Evolutionary conservation across 2,329 filamentous ascomycete genomes (phyloP).

Genomic region (Xylariaceae sp.): DNA sequence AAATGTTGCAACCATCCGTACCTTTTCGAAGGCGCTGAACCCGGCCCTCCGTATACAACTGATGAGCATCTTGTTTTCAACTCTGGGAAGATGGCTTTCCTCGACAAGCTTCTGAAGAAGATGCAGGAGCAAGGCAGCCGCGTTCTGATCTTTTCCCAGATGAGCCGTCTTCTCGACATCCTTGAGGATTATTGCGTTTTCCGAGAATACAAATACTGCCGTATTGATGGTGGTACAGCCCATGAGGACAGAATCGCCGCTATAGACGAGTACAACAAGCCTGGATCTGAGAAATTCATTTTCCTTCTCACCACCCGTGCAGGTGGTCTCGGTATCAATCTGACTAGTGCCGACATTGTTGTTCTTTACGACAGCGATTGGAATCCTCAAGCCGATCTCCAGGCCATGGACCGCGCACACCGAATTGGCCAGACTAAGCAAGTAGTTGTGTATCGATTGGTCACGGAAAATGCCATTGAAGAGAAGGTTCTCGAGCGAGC

Average conservation of each 20-base stretch:
- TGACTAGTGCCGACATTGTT: conserved; percentile 93
- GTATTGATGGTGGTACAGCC: conserved; percentile 93
- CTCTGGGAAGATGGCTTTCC: conserved; percentile 93
- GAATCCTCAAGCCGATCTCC: conserved; percentile 97
- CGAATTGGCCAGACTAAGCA: conserved; percentile 99
- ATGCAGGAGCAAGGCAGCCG: conserved; percentile 84
- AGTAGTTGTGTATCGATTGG: conserved; percentile 91
- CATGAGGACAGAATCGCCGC: conserved; percentile 97
- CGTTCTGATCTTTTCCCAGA: conserved; percentile 98
- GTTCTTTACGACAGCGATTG: conserved; percentile 97
- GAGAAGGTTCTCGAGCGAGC: conserved; percentile 97
- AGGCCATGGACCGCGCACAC: conserved; percentile 98
- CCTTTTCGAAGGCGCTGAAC: conserved; percentile 94
- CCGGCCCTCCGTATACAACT: conserved; percentile 94
- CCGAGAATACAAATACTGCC: conserved; percentile 89
- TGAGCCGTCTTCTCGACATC: conserved; percentile 96
- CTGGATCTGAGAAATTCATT: conserved; percentile 91
- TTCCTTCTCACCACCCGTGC: conserved; percentile 94
- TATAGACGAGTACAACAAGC: conserved; percentile 98
- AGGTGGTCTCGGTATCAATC: conserved; percentile 92
- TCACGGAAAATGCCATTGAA: conserved; percentile 97
- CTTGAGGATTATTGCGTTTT: conserved; percentile 98
- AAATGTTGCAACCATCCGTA: conserved; percentile 99
- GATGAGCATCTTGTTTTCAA: conserved; percentile 94
- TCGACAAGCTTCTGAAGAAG: conserved; percentile 84